Evolutionary conservation across 768 basidiomycete species (phyloP), one percentile per base, ranked within the genome.

Genomic region (Tephrocybe rancida): DNA sequence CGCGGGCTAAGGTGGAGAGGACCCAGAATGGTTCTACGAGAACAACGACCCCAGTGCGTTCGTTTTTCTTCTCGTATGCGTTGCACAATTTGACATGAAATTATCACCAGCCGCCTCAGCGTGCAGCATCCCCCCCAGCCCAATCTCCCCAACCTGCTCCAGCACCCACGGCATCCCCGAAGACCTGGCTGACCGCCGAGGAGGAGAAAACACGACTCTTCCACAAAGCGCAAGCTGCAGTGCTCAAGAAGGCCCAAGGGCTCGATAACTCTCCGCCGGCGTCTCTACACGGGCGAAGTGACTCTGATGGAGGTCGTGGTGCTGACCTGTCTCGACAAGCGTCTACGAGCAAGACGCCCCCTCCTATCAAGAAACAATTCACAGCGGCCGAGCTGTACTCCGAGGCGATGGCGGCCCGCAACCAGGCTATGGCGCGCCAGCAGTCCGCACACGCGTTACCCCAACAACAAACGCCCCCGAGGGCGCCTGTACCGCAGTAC

Each of bases 171-270:
- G n/a, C n/a, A n/a, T 16, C 43, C 16, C 32, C 58, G 10, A 59
- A 63, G 18, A 55, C 54, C 26, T 92, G 87, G 88, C 73, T 74
- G 6, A 79, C 85, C 1, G 88, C 92, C 0, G 90, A 91, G 67
- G 81, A 85, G 50, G 91, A 93, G 65, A 92, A 93, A 61, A 68
- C 79, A 1, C 75, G 79, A n/a, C 64, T 90, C n/a, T 91, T 80
- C 67, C 74, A 87, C 45, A 66, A 83, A 44, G 89, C 90, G 0
- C 85, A 86, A 61, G 82, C 79, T 1, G 84, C 80, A n/a, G 90
- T 84, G 25, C 41, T 49, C 2, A 76, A 73, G 50, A 77, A 75
- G 48, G 80, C 80, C 4, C 88, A 87, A 61, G 81, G 74, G 10
- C 18, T 63, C 32, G 68, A 61, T n/a, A 61, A 62, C 54, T 57